A percentile compares a stretch with the other conserved stretches of the same genome.
phyloP scores from a whole-genome alignment of 148 eudicot genomes.

The Euryodendron excelsum region DNA sequence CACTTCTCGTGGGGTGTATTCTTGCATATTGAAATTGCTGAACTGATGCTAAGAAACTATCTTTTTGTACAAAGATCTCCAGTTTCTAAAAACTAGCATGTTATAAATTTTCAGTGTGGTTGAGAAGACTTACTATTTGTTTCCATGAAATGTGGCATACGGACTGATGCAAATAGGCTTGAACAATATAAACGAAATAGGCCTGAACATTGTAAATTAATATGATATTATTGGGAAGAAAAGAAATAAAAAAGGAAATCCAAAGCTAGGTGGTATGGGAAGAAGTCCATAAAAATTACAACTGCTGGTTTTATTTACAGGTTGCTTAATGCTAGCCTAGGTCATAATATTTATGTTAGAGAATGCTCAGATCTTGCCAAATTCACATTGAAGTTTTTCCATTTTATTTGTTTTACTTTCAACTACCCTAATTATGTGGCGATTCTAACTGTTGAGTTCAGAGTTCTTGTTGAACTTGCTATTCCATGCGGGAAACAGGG shows the following conservation, averaged over 20 bases:
- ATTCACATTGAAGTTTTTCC: background rate
- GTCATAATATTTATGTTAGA: no score
- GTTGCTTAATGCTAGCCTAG: no score
- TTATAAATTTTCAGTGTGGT: background rate
- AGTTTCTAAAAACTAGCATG: background rate
- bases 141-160: background rate
- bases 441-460: conserved; percentile 25
- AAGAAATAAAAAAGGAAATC: background rate
- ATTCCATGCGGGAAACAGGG: conserved; percentile 86
- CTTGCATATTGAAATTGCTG: background rate
- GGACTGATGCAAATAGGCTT: background rate
- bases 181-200: no score
- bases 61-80: background rate
- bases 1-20: background rate
- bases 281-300: background rate
- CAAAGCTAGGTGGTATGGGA: background rate
- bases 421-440: no score
- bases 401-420: conserved; percentile 5
- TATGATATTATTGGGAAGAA: background rate
- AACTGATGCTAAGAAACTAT: no score
- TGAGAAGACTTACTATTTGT: background rate
- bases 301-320: background rate
- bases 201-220: background rate
- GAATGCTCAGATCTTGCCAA: no score
- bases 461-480: conserved; percentile 87